Conservation (phyloP, 495 filamentous ascomycete species). For the Penicillium parvum region DNA sequence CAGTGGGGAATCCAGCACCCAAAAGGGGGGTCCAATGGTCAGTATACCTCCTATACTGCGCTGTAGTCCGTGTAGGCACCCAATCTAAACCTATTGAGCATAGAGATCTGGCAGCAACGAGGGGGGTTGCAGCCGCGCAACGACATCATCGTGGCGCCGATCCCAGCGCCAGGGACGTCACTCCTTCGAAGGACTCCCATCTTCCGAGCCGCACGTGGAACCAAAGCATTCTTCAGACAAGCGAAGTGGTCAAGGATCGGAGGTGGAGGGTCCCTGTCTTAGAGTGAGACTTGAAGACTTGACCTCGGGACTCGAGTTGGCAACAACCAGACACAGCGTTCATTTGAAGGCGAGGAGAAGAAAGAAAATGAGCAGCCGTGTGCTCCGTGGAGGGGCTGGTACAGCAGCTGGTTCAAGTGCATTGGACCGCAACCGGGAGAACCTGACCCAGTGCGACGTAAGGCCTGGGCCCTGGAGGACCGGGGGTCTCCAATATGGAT, state of each 20-base stretch:
- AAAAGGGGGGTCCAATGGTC: too few species aligned
- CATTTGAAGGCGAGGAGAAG: too few species aligned
- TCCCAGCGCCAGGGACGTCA: constrained; percentile 17
- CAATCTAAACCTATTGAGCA: constrained; percentile 1
- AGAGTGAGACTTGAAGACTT: too few species aligned
- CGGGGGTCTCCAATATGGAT: not conserved
- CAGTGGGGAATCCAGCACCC: constrained; percentile 9
- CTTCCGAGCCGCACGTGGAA: constrained; percentile 11
- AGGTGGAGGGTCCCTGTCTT: too few species aligned
- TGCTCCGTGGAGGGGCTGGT: not conserved
- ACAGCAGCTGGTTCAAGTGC: constrained; percentile 1
- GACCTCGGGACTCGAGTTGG: too few species aligned
- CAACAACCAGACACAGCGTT: too few species aligned
- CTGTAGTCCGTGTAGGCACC: too few species aligned
- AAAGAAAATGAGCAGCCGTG: not conserved
- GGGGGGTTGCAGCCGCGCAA: constrained; percentile 7
- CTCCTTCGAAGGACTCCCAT: not conserved
- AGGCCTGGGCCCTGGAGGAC: constrained; percentile 23
- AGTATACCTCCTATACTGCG: too few species aligned
- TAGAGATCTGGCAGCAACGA: constrained; percentile 14
- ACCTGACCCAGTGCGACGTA: constrained; percentile 2
- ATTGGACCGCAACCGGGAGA: not conserved
- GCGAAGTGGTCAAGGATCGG: not conserved
- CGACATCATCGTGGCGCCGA: constrained; percentile 25
- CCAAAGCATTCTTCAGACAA: too few species aligned